These are phyloP conservation scores for Myrica gale DNA, from an alignment of 306 rosid genomes.

Conservation along the genomic window DNA sequence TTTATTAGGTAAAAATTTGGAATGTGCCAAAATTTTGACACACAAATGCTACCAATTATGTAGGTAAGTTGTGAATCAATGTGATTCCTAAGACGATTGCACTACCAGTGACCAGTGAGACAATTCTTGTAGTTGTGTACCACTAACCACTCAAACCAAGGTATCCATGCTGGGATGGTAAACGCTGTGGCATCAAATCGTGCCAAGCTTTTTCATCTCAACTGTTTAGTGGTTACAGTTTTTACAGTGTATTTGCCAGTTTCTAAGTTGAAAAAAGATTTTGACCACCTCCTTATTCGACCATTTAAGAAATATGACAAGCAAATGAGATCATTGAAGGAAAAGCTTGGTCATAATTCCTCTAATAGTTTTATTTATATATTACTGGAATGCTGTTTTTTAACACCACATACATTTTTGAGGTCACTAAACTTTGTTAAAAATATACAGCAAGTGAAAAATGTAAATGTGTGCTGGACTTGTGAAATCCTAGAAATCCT, in stretches of 20 bases:
- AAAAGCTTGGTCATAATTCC: too few relatives aligned
- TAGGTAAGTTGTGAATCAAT: not conserved
- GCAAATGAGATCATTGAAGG: too few relatives aligned
- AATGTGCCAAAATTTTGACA: too few relatives aligned
- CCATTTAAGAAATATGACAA: not conserved
- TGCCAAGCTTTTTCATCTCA: not conserved
- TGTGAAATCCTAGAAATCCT: not conserved
- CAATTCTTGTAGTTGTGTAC: not conserved
- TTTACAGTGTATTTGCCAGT: not conserved
- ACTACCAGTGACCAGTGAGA: not conserved
- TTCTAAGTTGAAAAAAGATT: not conserved
- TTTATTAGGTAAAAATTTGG: too few relatives aligned
- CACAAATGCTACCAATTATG: too few relatives aligned
- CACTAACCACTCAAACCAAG: not conserved
- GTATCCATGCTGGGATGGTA: not conserved
- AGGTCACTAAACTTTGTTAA: not conserved
- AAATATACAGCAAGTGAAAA: not conserved
- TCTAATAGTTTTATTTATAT: not conserved
- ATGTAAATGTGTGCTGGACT: not conserved
- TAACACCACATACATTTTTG: not conserved
- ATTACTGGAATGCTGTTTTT: not conserved
- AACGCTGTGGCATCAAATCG: not conserved
- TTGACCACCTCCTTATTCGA: not conserved
- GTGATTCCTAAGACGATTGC: not conserved
- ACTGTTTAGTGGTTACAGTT: not conserved